phyloP scores from a whole-genome alignment of 495 filamentous ascomycete species.

The Aspergillus saccharolyticus region DNA sequence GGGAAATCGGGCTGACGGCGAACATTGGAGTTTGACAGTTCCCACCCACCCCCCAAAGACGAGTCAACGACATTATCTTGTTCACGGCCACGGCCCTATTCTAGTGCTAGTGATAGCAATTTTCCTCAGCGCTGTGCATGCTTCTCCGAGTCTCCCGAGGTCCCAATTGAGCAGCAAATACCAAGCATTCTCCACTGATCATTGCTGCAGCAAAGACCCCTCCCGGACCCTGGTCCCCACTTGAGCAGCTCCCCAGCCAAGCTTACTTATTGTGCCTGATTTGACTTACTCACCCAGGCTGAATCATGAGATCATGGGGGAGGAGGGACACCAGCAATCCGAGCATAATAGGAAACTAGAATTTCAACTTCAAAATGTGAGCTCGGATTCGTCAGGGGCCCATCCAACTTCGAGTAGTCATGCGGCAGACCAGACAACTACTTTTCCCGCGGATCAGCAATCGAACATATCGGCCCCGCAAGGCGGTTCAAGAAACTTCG shows the following conservation, averaged over 20 bases:
- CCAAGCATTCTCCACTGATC: constrained; percentile 11
- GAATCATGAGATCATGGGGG: constrained; percentile 25
- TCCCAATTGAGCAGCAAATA: constrained; percentile 5
- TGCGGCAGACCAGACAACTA: constrained; percentile 3
- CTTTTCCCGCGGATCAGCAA: constrained; percentile 7
- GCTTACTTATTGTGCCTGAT: constrained; percentile 8
- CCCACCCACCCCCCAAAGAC: too few species aligned
- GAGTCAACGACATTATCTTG: neutral
- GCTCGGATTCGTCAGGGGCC: neutral
- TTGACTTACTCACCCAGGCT: constrained; percentile 5
- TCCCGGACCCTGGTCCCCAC: constrained; percentile 5
- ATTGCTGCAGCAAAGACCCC: constrained; percentile 1
- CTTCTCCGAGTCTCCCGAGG: too few species aligned
- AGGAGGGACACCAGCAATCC: constrained; percentile 15
- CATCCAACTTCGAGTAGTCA: constrained; percentile 9
- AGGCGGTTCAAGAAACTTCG: constrained; percentile 21
- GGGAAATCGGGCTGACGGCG: constrained; percentile 22
- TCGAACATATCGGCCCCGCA: constrained; percentile 10
- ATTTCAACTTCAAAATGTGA: constrained; percentile 2
- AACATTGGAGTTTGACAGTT: constrained; percentile 20
- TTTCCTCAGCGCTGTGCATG: constrained; percentile 6
- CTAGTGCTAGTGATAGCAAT: neutral
- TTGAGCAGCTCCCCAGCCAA: constrained; percentile 5
- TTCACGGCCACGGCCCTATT: constrained; percentile 2
- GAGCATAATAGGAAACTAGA: constrained; percentile 7